A percentile compares a stretch with the other conserved stretches of the same genome.
These are phyloP conservation scores for Urtica urens DNA, from an alignment of 306 rosid species.

Conservation along the genomic window DNA sequence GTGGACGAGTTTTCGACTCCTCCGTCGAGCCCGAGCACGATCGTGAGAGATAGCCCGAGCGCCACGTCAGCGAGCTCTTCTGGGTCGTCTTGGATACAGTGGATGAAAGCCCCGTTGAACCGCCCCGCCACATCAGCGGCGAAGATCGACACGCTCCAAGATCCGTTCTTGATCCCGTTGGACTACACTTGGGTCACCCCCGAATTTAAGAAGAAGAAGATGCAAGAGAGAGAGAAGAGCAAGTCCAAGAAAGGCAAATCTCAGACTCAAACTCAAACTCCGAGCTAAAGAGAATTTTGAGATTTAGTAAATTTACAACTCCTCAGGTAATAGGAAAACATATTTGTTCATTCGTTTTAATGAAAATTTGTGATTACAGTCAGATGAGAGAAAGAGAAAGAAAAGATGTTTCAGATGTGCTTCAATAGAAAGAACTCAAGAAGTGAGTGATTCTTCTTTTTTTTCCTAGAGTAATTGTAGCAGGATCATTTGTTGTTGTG, in stretches of 20 bases:
- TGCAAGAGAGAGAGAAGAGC: constrained; percentile 96
- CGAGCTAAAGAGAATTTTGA: constrained; percentile 13
- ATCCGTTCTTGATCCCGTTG: constrained; percentile 72
- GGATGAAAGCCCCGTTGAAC: constrained; percentile 84
- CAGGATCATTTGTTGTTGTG: constrained; percentile 30
- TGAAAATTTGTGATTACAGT: constrained; percentile 22
- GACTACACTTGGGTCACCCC: constrained; percentile 85
- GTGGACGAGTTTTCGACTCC: constrained; percentile 78
- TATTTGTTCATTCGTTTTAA: constrained; percentile 14
- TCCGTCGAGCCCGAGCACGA: constrained; percentile 63
- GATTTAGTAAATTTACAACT: constrained; percentile 4
- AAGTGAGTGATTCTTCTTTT: constrained; percentile 9
- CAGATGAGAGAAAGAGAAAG: constrained; percentile 3
- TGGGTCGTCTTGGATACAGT: constrained; percentile 88
- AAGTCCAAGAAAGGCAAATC: constrained; percentile 72
- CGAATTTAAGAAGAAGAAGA: constrained; percentile 71
- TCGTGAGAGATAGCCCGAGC: constrained; percentile 59
- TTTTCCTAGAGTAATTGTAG: constrained; percentile 14
- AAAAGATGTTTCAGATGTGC: constrained; percentile 8
- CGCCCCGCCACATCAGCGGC: constrained; percentile 48
- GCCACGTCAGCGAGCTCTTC: constrained; percentile 22
- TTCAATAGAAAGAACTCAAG: constrained; percentile 14
- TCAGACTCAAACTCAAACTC: constrained; percentile 43
- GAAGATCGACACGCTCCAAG: constrained; percentile 76
- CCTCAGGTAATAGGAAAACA: constrained; percentile 24